Percentiles rank a stretch among this genome's conserved stretches.
phyloP scores from a whole-genome alignment of 2,329 filamentous ascomycete species.

The Colletotrichum cordylinicola region DNA sequence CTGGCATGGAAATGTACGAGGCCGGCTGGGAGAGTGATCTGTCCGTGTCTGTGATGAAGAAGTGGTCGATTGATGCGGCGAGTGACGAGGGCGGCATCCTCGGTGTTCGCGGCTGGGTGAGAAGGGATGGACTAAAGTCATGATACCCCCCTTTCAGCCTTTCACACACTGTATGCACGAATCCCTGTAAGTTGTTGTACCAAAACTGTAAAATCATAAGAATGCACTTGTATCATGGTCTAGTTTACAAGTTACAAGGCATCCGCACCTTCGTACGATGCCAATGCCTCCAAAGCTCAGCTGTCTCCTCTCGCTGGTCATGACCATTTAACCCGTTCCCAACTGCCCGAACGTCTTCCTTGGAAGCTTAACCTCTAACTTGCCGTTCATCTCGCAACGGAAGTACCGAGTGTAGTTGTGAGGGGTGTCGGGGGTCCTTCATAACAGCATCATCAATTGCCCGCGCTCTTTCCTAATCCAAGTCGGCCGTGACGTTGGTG shows the following conservation, averaged over 20 bases:
- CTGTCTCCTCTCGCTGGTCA: background rate
- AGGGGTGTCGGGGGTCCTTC: background rate
- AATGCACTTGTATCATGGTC: constrained; percentile 23
- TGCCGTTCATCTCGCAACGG: background rate
- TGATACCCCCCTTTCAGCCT: constrained; percentile 1
- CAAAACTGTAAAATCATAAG: background rate
- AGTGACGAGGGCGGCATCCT: constrained; percentile 71
- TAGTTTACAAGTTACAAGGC: constrained; percentile 25
- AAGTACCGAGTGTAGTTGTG: background rate
- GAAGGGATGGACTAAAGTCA: constrained; percentile 20
- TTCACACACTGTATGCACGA: background rate
- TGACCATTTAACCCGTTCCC: constrained; percentile 1
- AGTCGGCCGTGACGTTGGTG: constrained; percentile 85
- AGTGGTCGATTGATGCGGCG: constrained; percentile 75
- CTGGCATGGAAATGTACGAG: constrained; percentile 90
- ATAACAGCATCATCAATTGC: background rate
- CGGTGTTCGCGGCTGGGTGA: constrained; percentile 58
- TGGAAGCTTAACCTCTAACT: background rate
- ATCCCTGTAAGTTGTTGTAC: background rate
- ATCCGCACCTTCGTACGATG: background rate
- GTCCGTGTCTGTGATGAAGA: constrained; percentile 63
- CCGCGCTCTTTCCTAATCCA: constrained; percentile 53
- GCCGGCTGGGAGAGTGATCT: constrained; percentile 73
- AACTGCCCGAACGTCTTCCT: background rate
- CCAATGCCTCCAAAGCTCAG: background rate